Evolutionary conservation across 805 yeast genomes (phyloP).

Genomic region (Myxozyma neotropica): DNA sequence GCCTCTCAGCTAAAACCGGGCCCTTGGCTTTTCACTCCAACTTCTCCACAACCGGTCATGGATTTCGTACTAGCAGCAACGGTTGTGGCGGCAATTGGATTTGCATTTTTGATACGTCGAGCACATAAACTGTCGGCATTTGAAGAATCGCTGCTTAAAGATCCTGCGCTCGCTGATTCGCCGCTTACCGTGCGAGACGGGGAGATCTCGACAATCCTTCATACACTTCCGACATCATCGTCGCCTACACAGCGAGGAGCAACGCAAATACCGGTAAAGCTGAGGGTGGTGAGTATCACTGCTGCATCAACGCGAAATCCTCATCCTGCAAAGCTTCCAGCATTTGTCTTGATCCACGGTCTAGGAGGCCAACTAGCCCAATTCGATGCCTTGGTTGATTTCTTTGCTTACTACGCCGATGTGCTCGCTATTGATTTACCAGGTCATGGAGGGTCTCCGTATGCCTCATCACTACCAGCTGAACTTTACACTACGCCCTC

Average conservation of each 20-base stretch:
- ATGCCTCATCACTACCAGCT: slow-evolving; percentile 38
- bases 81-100: neutral
- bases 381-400: slow-evolving; percentile 70
- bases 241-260: no score
- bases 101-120: slow-evolving; percentile 1
- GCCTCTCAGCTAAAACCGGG: no score
- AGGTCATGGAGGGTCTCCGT: slow-evolving; percentile 67
- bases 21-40: no score
- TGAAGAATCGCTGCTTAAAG: slow-evolving; percentile 18
- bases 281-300: slow-evolving; percentile 16
- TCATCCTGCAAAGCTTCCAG: slow-evolving; percentile 49
- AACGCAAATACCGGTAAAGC: neutral
- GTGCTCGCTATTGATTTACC: slow-evolving; percentile 79
- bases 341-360: slow-evolving; percentile 76
- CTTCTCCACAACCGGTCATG: neutral
- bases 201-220: neutral
- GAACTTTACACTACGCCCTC: slow-evolving; percentile 24
- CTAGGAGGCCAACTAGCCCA: slow-evolving; percentile 88
- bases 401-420: slow-evolving; percentile 62
- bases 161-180: slow-evolving; percentile 27
- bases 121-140: slow-evolving; percentile 17
- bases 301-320: slow-evolving; percentile 26
- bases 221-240: neutral
- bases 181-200: slow-evolving; percentile 27
- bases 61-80: neutral